Base-by-base conservation (phyloP, 192 early-diverging fungal species). In the Backusella parvicylindrica region DNA sequence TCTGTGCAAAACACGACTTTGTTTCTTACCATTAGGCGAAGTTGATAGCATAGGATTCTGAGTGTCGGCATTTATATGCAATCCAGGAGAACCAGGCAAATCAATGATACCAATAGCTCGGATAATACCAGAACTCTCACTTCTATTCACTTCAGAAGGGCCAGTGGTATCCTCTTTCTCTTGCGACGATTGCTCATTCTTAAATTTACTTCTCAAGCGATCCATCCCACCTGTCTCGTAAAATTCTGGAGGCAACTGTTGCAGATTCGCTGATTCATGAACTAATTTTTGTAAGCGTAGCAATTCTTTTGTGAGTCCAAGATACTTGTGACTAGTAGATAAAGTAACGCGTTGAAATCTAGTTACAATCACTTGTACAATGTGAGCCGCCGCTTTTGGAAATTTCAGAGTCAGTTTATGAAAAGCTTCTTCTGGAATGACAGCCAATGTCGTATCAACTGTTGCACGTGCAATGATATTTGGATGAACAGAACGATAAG, bases 321-420 rank as follows among this genome's bases (percentile, higher is more conserved):
- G 86, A 72, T 97, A 99, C 68, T 92, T 87, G 77, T 95, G 91
- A 68, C 97, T 89, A 3, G 95, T 96, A 77, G 94, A 85, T 79
- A 96, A 90, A 0, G 98, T 98, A 43, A 98, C 97, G 1, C 98
- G 89, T 82, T 98, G 95, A 74, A 99, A 94, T 36, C 98, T 89
- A 1, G 96, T 96, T 75, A 99, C 76, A 72, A 99, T 97, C 16
- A 98, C 96, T 74, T 97, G 98, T 4, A 95, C 91, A 40, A 99
- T 97, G 72, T 97, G 95, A 36, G 98, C 94, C 0, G 94, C 95
- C 0, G 97, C 93, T 64, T 92, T 91, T 23, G 97, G 96, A 82
- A 95, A 96, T 75, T 96, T 95, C 76, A 91, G 90, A 12, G 92
- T 94, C 65, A 99, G 82, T 60, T 93, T 88, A 73, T 91, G 90